Conservation (phyloP, 176 grass and related monocot species). For the Otatea glauca region DNA sequence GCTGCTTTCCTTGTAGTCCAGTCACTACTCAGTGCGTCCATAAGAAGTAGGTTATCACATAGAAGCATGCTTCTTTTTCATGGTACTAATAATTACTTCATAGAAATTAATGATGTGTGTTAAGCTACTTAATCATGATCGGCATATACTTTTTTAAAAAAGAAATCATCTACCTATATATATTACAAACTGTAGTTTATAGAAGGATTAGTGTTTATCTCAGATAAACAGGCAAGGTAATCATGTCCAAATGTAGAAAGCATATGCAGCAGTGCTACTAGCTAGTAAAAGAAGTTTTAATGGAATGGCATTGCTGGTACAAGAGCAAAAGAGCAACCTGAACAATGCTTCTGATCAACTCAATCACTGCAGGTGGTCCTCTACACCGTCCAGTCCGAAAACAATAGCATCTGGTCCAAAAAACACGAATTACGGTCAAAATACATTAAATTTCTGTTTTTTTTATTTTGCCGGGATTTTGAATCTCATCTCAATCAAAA, state of each 20-base stretch:
- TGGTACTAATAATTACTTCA: neutral
- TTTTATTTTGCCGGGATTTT: no score
- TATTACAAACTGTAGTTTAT: neutral
- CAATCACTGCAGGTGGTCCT: slow-evolving; percentile 81
- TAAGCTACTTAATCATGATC: slow-evolving; percentile 13
- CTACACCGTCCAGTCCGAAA: no score
- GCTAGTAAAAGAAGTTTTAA: neutral
- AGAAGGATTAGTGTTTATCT: slow-evolving; percentile 2
- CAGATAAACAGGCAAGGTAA: slow-evolving; percentile 17
- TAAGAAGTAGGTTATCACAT: slow-evolving; percentile 27
- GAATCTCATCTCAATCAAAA: no score
- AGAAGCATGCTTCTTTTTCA: slow-evolving; percentile 17
- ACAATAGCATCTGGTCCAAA: no score
- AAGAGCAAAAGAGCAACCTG: slow-evolving; percentile 60
- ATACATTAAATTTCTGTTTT: no score
- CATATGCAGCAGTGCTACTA: neutral
- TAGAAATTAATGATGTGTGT: slow-evolving; percentile 14
- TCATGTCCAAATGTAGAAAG: neutral
- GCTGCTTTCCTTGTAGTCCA: slow-evolving; percentile 91
- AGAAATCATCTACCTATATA: slow-evolving; percentile 4
- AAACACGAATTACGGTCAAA: no score
- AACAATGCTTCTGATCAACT: slow-evolving; percentile 94
- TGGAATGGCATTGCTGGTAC: neutral
- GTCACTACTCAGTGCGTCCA: slow-evolving; percentile 81
- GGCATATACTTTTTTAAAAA: neutral